phyloP scores from a whole-genome alignment of 345 rosid species.

The Corchorus capsularis region DNA sequence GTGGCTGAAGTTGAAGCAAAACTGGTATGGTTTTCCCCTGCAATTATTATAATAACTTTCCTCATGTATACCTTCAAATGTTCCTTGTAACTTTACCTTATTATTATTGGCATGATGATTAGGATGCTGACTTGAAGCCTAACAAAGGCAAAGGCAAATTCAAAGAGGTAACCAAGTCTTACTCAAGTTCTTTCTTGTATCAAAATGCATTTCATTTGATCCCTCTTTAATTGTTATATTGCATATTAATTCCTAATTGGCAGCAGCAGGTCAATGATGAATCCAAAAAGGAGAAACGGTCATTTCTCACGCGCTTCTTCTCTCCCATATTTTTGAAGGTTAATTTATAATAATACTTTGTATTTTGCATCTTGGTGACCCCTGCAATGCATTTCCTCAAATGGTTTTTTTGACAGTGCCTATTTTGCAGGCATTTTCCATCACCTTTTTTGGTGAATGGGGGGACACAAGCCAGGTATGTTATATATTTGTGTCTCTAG shows the following conservation, averaged over 20 bases:
- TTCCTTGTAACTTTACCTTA: constrained; percentile 15
- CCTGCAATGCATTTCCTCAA: neutral
- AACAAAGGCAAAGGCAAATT: constrained; percentile 38
- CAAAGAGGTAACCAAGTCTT: constrained; percentile 34
- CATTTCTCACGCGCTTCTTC: constrained; percentile 70
- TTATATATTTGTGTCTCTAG: constrained; percentile 8
- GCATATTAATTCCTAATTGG: no score
- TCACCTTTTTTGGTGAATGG: constrained; percentile 96
- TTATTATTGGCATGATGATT: constrained; percentile 11
- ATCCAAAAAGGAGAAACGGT: constrained; percentile 61
- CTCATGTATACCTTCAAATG: constrained; percentile 16
- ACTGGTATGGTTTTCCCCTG: constrained; percentile 52
- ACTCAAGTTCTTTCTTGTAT: neutral
- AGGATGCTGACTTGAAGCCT: constrained; percentile 80
- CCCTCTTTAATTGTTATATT: neutral
- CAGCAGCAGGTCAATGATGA: constrained; percentile 75
- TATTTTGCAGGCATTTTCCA: constrained; percentile 83
- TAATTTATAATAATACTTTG: neutral
- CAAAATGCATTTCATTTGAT: neutral
- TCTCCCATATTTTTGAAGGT: constrained; percentile 95
- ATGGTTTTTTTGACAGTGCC: constrained; percentile 17
- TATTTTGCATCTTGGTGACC: neutral
- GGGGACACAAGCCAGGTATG: constrained; percentile 97
- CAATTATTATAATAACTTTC: neutral
- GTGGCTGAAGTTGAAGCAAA: constrained; percentile 88